Base-by-base conservation (phyloP, 2,329 filamentous ascomycete species). In the Xylariaceae sp. region DNA sequence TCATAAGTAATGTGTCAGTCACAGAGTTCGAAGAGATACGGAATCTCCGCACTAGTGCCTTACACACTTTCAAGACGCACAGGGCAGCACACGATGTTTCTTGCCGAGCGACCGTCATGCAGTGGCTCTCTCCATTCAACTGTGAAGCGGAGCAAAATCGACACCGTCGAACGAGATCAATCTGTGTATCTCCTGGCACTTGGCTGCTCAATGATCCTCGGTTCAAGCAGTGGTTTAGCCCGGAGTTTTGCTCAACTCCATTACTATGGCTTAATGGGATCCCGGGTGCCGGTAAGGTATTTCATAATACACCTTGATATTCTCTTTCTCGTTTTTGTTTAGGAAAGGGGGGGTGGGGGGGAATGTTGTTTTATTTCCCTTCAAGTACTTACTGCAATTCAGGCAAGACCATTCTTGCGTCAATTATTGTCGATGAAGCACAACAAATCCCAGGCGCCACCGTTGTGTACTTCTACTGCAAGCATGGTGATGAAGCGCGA, bases 391-490 rank as follows among this genome's bases (percentile, higher is more conserved):
- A 46, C 43, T 26, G 18, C 7, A 16, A 32, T n/a, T 24, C 13
- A 62, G 60, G 60, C n/a, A 63, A 61, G 30, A 59, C 60, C 13
- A 52, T 76, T 13, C 62, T 77, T 13, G 67, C 74, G 2, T 76
- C 74, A 3, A 50, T 70, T 1, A 57, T 75, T 21, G 53, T 77
- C 24, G 70, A 77, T 36, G 62, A 70, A 54, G 58, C 49, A 24
- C 55, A 53, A 16, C 44, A 36, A 9, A 32, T 59, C 3, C 39
- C 36, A 20, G 44, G 48, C 10, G 46, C 59, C 20, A 59, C 59
- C 23, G 62, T 67, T 11, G 53, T 65, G 10, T 76, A 64, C 59
- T 76, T 76, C 62, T 77, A 76, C 53, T 77, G 72, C 61, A 72
- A 68, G 30, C 56, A 72, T 37, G 59, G 58, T 8, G 65, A 75